A percentile compares a stretch with the other conserved stretches of the same genome.
Conservation (phyloP, 805 yeast genomes). For the Kodamaea lidongshanica region DNA sequence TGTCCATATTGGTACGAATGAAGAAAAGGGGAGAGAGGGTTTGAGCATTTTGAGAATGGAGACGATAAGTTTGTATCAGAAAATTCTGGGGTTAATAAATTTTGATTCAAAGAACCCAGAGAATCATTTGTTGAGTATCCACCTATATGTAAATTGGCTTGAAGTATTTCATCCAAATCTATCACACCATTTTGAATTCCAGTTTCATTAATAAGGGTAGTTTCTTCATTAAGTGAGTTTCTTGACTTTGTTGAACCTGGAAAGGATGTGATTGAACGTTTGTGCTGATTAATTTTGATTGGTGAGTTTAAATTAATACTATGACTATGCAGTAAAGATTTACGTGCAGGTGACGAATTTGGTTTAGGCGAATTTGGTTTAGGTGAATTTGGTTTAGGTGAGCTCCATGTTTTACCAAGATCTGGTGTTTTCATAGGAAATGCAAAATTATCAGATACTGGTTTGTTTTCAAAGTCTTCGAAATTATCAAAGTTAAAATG, state of each 20-base stretch:
- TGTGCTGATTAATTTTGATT: slow-evolving; percentile 20
- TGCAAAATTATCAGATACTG: slow-evolving; percentile 17
- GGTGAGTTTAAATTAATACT: slow-evolving; percentile 27
- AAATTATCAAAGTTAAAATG: slow-evolving; percentile 29
- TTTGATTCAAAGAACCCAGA: slow-evolving; percentile 5
- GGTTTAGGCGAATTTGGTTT: slow-evolving; percentile 3
- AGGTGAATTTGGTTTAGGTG: slow-evolving; percentile 6
- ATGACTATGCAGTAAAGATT: slow-evolving; percentile 9
- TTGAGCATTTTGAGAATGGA: slow-evolving; percentile 22
- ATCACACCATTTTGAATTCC: slow-evolving; percentile 34
- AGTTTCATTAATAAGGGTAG: slow-evolving; percentile 20
- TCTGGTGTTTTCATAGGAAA: slow-evolving; percentile 25
- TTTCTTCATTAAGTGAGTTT: slow-evolving; percentile 27
- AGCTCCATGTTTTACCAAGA: slow-evolving; percentile 6
- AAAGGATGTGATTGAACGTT: slow-evolving; percentile 16
- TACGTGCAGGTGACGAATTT: slow-evolving; percentile 6
- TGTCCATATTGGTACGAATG: slow-evolving; percentile 4
- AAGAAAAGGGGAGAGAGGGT: slow-evolving; percentile 13
- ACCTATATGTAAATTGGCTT: slow-evolving; percentile 27
- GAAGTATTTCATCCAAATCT: slow-evolving; percentile 34
- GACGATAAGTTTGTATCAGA: slow-evolving; percentile 28
- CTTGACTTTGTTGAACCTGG: slow-evolving; percentile 15
- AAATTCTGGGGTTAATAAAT: slow-evolving; percentile 9
- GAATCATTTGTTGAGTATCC: slow-evolving; percentile 7
- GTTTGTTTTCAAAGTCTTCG: slow-evolving; percentile 28